A percentile compares a stretch with the other conserved stretches of the same genome.
These are phyloP conservation scores for Gilbertella persicaria DNA, from an alignment of 371 early-diverging fungal genomes.

Conservation along the genomic window DNA sequence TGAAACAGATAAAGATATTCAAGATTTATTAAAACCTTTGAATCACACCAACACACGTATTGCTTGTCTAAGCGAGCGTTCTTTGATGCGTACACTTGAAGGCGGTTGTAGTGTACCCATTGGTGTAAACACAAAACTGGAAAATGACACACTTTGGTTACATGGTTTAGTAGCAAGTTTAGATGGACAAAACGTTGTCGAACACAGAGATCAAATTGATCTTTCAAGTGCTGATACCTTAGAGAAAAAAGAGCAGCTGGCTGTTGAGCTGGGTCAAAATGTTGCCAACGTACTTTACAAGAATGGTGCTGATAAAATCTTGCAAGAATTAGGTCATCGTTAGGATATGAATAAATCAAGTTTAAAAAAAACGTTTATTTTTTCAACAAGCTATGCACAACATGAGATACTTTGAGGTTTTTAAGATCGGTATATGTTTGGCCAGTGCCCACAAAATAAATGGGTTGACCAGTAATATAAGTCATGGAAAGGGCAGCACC, in stretches of 20 bases:
- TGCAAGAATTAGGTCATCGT: conserved; percentile 31
- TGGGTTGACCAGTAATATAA: conserved; percentile 95
- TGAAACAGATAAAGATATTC: conserved; percentile 57
- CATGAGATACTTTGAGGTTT: conserved; percentile 83
- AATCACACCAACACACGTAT: conserved; percentile 71
- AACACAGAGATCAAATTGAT: conserved; percentile 43
- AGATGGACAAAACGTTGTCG: conserved; percentile 64
- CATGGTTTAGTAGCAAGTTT: conserved; percentile 69
- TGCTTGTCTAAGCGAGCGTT: conserved; percentile 83
- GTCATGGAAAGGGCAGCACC: conserved; percentile 98
- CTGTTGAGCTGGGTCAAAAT: conserved; percentile 24
- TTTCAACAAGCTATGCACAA: conserved; percentile 81
- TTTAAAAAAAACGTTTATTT: conserved; percentile 34
- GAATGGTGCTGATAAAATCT: conserved; percentile 39
- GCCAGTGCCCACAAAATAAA: conserved; percentile 99
- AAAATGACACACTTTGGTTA: conserved; percentile 48
- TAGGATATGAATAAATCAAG: conserved; percentile 26
- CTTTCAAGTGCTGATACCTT: conserved; percentile 33
- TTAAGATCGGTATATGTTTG: conserved; percentile 98
- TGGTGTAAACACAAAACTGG: conserved; percentile 77
- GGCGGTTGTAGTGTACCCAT: conserved; percentile 98
- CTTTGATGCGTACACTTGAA: conserved; percentile 87
- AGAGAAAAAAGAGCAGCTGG: conserved; percentile 33
- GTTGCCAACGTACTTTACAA: conserved; percentile 34
- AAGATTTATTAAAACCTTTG: conserved; percentile 56